phyloP scores from a whole-genome alignment of 31 red algal genomes.

The Odonthalia washingtoniensis region DNA sequence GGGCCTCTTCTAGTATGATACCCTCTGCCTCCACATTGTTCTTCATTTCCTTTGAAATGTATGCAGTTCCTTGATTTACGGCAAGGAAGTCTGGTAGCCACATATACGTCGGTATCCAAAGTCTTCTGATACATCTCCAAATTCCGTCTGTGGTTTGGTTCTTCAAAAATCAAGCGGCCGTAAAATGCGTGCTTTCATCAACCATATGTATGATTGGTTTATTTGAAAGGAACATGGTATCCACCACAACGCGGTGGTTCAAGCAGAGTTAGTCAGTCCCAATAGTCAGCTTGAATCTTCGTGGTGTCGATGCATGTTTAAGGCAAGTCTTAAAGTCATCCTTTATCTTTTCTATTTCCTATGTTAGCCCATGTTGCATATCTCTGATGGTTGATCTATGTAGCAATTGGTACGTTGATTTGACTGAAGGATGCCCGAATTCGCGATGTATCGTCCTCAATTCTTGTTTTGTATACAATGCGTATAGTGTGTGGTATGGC shows the following conservation, averaged over 20 bases:
- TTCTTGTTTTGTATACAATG: background rate
- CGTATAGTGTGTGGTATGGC: background rate
- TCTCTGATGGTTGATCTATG: background rate
- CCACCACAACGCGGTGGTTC: background rate
- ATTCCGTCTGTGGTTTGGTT: background rate
- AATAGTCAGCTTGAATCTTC: background rate
- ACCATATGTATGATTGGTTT: background rate
- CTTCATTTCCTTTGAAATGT: too few relatives aligned
- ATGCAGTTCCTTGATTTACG: too few relatives aligned
- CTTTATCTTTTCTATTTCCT: background rate
- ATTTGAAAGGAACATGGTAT: background rate
- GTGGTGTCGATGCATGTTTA: background rate
- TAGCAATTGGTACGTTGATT: background rate
- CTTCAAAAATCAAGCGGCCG: background rate
- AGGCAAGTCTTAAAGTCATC: background rate
- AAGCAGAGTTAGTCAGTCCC: background rate
- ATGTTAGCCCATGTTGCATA: background rate
- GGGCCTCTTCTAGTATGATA: too few relatives aligned
- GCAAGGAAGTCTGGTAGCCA: too few relatives aligned
- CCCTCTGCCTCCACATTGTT: too few relatives aligned
- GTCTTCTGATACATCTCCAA: too few relatives aligned
- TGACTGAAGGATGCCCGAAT: background rate
- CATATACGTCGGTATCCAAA: too few relatives aligned
- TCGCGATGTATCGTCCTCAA: background rate
- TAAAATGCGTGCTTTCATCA: background rate